Base-by-base conservation (phyloP, 352 stramenopile species). In the Phytopythium delawarense region DNA sequence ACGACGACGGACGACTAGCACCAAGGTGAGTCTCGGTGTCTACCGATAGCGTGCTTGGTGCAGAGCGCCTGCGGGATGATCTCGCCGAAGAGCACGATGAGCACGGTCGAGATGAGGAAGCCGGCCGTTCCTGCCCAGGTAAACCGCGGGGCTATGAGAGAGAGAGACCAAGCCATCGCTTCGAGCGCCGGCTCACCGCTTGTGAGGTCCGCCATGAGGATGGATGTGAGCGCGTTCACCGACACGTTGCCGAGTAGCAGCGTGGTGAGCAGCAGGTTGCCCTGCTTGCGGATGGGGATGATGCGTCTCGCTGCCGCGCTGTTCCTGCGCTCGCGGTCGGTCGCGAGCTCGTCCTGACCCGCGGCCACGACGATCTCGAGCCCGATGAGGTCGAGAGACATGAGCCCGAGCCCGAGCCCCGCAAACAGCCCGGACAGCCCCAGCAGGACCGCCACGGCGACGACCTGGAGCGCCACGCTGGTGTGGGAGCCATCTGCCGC, bases 201-300 rank as follows among this genome's bases (percentile, higher is more conserved):
- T 35, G 53, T 59, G 53, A 59, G 53, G 35, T 59, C 53, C n/a
- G 53, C 92, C 71, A 98, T 89, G 11, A 99, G 70, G 75, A 99
- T 99, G 5, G 96, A 98, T 7, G 98, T 78, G 50, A 98, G 64
- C n/a, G 94, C 92, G 71, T 99, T 99, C n/a, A 98, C 95, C 0
- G 84, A 79, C 1, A 98, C 96, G 72, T 99, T 99, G 55, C 95
- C 94, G 15, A 99, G 72, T 20, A 99, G 73, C 37, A 99, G 74
- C 12, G 96, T 99, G 66, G 94, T 98, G 48, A 99, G 81, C 46
- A 99, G 78, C 39, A 98, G 70, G 75, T 99, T 99, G 39, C 97
- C 97, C 65, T 98, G 81, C 62, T 89, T 74, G 15, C 97, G 91
- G 49, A 99, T 74, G 7, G 93, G 91, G 28, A 91, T 75, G 28